Evolutionary conservation across 495 filamentous ascomycete species (phyloP), one percentile per base, ranked within the genome.

Genomic region (Tuber microsphaerosporum): DNA sequence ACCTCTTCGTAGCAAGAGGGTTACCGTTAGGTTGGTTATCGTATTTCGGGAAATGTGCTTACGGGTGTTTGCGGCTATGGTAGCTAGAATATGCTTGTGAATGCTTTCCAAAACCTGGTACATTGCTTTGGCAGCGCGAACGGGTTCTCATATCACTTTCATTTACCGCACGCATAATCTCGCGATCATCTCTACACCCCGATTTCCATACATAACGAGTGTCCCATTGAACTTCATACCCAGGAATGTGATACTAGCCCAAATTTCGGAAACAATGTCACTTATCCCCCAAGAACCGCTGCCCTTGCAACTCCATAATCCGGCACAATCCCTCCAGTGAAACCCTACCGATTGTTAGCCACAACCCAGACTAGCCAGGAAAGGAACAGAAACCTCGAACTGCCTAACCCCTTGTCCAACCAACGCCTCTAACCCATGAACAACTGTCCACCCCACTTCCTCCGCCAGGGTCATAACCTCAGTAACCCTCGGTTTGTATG

Each of bases 351-450:
- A 41, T 79, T 43, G 20, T 9, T 44, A 68, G 43, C 10, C 20
- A 7, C 69, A 48, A 41, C 46, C 41, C 37, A 39, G 2, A 2
- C 75, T 20, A 69, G 37, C 0, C 5, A 41, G 26, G 12, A n/a
- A 45, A 37, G n/a, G 46, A 26, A 19, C 71, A 43, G 61, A 69
- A 71, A 79, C 73, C 80, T 82, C 81, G 78, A 82, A 82, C 48
- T 82, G 81, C 44, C 71, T 74, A 10, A 80, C 80, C 56, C 81
- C 81, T 69, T 99, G 95, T 37, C 91, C 93, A 78, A 93, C 90
- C 78, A 99, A 86, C 65, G 93, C 94, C 85, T 99, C 95, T 74
- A 97, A 83, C 2, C 95, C 95, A 9, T 92, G 89, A 76, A 98
- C 91, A 8, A 89, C 94, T 73, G 83, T 87, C 96, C 95, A 99